A percentile compares a stretch with the other conserved stretches of the same genome.
These are phyloP conservation scores for Samsoniella hepiali DNA, from an alignment of 2,329 filamentous ascomycete species.

Conservation along the genomic window DNA sequence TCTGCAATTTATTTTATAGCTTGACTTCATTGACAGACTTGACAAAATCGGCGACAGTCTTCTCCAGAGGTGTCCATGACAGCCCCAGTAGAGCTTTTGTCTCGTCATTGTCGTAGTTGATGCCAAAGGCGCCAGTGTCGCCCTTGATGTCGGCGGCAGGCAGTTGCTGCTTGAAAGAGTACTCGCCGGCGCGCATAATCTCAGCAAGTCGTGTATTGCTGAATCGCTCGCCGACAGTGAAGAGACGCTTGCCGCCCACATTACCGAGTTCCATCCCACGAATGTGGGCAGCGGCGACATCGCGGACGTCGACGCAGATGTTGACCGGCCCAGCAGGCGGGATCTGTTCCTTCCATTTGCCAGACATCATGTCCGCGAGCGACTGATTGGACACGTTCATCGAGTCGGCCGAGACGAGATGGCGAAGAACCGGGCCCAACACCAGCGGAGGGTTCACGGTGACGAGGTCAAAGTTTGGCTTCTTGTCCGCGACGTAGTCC, in stretches of 20 bases:
- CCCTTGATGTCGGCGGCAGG: constrained; percentile 44
- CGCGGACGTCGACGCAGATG: constrained; percentile 55
- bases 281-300: constrained; percentile 53
- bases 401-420: constrained; percentile 41
- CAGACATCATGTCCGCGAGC: constrained; percentile 48
- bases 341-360: constrained; percentile 46
- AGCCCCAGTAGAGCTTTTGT: constrained; percentile 59
- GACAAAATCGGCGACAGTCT: constrained; percentile 60
- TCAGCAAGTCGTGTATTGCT: constrained; percentile 44
- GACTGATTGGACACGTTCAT: constrained; percentile 55
- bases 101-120: constrained; percentile 55
- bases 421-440: constrained; percentile 49
- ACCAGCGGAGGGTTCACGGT: constrained; percentile 56
- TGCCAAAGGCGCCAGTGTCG: constrained; percentile 38
- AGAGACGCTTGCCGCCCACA: constrained; percentile 49
- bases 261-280: constrained; percentile 46
- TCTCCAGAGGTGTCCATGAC: constrained; percentile 59
- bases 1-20: no score
- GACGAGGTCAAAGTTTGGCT: constrained; percentile 47
- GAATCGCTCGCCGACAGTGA: constrained; percentile 46
- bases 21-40: constrained; percentile 53
- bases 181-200: constrained; percentile 45
- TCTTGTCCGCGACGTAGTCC: constrained; percentile 45
- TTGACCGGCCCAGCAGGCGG: constrained; percentile 39
- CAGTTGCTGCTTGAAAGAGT: constrained; percentile 45